Conservation (phyloP, 768 basidiomycete species). For the Rhizopogon vulgaris region DNA sequence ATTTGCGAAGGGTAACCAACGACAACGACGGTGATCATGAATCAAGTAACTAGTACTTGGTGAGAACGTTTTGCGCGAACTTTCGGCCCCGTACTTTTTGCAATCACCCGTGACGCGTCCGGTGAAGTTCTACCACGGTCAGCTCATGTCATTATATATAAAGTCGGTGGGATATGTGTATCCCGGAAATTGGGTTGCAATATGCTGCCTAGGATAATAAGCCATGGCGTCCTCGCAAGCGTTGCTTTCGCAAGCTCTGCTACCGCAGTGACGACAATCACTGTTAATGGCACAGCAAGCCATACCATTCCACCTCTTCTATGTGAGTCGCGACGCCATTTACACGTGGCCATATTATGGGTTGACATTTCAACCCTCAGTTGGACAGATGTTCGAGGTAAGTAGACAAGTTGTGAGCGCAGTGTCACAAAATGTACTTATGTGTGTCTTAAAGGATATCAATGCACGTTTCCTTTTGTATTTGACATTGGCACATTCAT, state of each 20-base stretch:
- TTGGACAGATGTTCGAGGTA: conserved; percentile 59
- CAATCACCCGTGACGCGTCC: too few relatives aligned
- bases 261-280: conserved; percentile 26
- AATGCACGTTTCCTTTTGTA: conserved; percentile 37
- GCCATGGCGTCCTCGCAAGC: not conserved
- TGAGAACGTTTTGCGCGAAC: conserved; percentile 2
- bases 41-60: not conserved
- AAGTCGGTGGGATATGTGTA: not conserved
- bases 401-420: conserved; percentile 1
- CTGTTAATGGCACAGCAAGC: conserved; percentile 39
- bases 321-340: conserved; percentile 31
- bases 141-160: not conserved
- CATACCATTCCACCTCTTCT: conserved; percentile 48
- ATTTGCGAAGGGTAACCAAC: too few relatives aligned
- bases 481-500: not conserved
- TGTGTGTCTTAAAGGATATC: conserved; percentile 40
- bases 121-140: too few relatives aligned
- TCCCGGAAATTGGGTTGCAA: not conserved
- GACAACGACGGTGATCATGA: too few relatives aligned
- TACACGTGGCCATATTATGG: not conserved
- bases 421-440: not conserved
- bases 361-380: conserved; percentile 20
- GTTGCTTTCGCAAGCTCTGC: conserved; percentile 1
- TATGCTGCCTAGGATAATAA: conserved; percentile 10
- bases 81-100: not conserved